phyloP scores from a whole-genome alignment of 805 yeast genomes.

The Lipomyces orientalis region DNA sequence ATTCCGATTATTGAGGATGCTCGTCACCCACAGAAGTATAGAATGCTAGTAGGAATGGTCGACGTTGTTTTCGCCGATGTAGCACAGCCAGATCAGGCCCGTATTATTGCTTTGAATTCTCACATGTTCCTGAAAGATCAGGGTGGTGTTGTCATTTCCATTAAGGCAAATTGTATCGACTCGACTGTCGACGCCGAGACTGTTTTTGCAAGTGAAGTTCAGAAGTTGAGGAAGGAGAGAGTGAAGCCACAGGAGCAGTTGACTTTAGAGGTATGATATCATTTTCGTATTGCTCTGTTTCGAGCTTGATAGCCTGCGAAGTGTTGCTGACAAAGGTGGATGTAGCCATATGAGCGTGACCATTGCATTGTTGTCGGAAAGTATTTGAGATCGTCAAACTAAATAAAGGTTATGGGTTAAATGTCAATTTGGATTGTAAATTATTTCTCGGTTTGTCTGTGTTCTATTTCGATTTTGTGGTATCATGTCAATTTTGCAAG shows the following conservation, averaged over 20 bases:
- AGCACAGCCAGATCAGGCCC: slow-evolving; percentile 99
- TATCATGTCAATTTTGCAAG: background rate
- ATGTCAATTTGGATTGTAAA: slow-evolving; percentile 22
- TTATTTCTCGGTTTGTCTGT: slow-evolving; percentile 24
- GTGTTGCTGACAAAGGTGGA: background rate
- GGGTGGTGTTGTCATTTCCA: slow-evolving; percentile 98
- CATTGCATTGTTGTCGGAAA: slow-evolving; percentile 98
- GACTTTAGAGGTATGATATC: slow-evolving; percentile 64
- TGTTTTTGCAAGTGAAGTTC: slow-evolving; percentile 98
- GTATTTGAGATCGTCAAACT: slow-evolving; percentile 68
- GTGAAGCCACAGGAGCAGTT: slow-evolving; percentile 98
- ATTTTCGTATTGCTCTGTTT: background rate
- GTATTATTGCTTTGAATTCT: slow-evolving; percentile 97
- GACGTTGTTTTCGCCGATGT: slow-evolving; percentile 99
- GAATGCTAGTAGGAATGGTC: slow-evolving; percentile 99
- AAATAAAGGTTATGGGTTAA: slow-evolving; percentile 2
- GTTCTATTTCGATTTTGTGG: slow-evolving; percentile 5
- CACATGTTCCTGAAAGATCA: slow-evolving; percentile 97
- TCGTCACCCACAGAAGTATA: slow-evolving; percentile 99
- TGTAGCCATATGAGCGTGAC: slow-evolving; percentile 96
- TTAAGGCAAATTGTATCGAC: slow-evolving; percentile 99
- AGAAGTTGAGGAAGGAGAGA: slow-evolving; percentile 97
- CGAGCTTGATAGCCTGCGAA: background rate
- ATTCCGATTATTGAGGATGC: slow-evolving; percentile 99
- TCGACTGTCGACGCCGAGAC: slow-evolving; percentile 99